Conservation (phyloP, 768 basidiomycete species). For the Tephrocybe sp. region DNA sequence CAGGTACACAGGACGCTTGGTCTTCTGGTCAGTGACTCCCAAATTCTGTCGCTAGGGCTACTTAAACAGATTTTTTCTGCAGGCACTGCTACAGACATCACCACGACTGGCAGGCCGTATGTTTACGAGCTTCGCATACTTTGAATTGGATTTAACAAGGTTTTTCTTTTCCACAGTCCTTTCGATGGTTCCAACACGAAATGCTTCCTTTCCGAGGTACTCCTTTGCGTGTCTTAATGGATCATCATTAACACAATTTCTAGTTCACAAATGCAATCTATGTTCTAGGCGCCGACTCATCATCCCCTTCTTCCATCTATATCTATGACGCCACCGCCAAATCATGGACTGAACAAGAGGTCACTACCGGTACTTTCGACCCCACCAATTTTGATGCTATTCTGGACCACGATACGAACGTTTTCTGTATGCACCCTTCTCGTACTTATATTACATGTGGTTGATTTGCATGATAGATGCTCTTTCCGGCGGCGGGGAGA, state of each 20-base stretch:
- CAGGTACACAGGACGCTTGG: conserved; percentile 74
- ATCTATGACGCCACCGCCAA: conserved; percentile 75
- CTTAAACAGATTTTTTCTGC: conserved; percentile 7
- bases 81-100: conserved; percentile 66
- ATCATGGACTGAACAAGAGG: conserved; percentile 77
- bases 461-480: conserved; percentile 46
- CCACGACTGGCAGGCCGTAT: conserved; percentile 75
- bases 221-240: conserved; percentile 5
- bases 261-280: conserved; percentile 87
- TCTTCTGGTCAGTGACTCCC: conserved; percentile 37
- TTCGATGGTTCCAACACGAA: conserved; percentile 63
- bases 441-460: not conserved
- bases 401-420: conserved; percentile 93
- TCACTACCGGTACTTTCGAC: conserved; percentile 52
- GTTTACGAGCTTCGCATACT: conserved; percentile 20
- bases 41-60: not conserved
- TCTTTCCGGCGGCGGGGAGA: conserved; percentile 54
- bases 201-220: conserved; percentile 71
- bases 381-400: conserved; percentile 64
- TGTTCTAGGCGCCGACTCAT: conserved; percentile 72
- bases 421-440: conserved; percentile 58
- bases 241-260: not conserved
- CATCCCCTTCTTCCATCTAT: conserved; percentile 68
- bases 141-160: not conserved
- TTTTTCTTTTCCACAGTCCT: conserved; percentile 36